These are phyloP conservation scores for Xylaria digitata DNA, from an alignment of 2,329 filamentous ascomycete species.

Conservation along the genomic window DNA sequence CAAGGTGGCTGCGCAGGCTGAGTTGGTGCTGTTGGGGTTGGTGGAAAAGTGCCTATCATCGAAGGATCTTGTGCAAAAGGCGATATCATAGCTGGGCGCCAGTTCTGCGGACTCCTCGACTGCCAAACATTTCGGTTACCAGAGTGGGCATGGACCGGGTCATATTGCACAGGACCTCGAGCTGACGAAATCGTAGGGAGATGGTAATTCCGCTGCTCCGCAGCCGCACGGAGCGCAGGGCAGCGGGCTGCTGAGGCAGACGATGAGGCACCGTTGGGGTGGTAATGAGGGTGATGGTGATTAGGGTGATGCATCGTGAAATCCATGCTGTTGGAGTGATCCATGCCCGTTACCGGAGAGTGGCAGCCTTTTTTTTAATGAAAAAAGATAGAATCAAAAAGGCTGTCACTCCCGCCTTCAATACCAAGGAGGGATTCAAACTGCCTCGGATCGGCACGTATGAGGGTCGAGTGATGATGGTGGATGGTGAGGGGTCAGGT, in stretches of 20 bases:
- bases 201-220: conserved; percentile 44
- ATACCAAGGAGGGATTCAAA: conserved; percentile 5
- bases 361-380: conserved; percentile 19
- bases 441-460: conserved; percentile 29
- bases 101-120: conserved; percentile 31
- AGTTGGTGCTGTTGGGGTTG: conserved; percentile 6
- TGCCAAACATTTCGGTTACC: conserved; percentile 27
- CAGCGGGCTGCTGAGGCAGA: conserved; percentile 44
- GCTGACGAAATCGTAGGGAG: conserved; percentile 35
- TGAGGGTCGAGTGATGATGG: conserved; percentile 30
- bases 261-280: conserved; percentile 31
- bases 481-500: conserved; percentile 33
- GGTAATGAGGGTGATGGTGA: conserved; percentile 39
- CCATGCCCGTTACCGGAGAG: conserved; percentile 38
- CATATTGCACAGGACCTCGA: conserved; percentile 41
- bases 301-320: conserved; percentile 45
- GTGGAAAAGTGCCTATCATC: conserved; percentile 11
- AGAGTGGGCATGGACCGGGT: conserved; percentile 41
- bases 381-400: background rate
- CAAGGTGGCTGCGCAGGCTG: conserved; percentile 25
- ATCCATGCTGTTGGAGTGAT: conserved; percentile 47
- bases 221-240: conserved; percentile 46
- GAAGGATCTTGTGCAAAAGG: conserved; percentile 16
- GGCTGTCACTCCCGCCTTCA: conserved; percentile 31
- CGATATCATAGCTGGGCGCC: conserved; percentile 30